Base-by-base conservation (phyloP, 371 early-diverging fungal genomes). In the Dichotomocladium elegans region DNA sequence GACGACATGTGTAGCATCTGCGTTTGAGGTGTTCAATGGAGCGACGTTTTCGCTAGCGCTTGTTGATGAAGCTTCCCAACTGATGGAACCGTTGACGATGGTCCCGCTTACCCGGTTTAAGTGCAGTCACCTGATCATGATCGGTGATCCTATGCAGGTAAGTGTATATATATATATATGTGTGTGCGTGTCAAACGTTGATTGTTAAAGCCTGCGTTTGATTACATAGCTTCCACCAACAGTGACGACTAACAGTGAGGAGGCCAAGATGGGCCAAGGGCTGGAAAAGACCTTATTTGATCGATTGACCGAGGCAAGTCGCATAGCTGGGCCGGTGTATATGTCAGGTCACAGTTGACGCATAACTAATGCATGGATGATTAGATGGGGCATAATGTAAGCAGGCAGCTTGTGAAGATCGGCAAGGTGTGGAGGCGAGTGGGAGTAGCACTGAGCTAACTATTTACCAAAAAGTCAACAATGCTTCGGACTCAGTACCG, bases 281-380 rank as follows among this genome's bases (percentile, higher is more conserved):
- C 73, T 93, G 29, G 92, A 93, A 12, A 78, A 91, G 30, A 91
- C 94, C 0, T 57, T 97, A 11, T 97, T 95, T 75, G 90, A 92
- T 55, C 72, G 98, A 44, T 64, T 93, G 27, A 73, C 76, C 0
- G 77, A 83, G 61, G 69, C 78, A 60, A 70, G 71, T 21, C 28
- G 12, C 24, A 35, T 17, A 21, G 8, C 35, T 33, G 11, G 22
- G 17, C 9, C 3, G n/a, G 15, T 10, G 7, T 46, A 25, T 25
- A 12, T 29, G 4, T 17, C 37, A 15, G n/a, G n/a, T n/a, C n/a
- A n/a, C n/a, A n/a, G n/a, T n/a, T n/a, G n/a, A n/a, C n/a, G n/a
- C n/a, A n/a, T n/a, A n/a, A n/a, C n/a, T n/a, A n/a, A n/a, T n/a
- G n/a, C n/a, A n/a, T n/a, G n/a, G n/a, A n/a, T n/a, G n/a, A 7